These are phyloP conservation scores for Vitis hybrid DNA, from an alignment of 177 flowering plant species.

Conservation along the genomic window DNA sequence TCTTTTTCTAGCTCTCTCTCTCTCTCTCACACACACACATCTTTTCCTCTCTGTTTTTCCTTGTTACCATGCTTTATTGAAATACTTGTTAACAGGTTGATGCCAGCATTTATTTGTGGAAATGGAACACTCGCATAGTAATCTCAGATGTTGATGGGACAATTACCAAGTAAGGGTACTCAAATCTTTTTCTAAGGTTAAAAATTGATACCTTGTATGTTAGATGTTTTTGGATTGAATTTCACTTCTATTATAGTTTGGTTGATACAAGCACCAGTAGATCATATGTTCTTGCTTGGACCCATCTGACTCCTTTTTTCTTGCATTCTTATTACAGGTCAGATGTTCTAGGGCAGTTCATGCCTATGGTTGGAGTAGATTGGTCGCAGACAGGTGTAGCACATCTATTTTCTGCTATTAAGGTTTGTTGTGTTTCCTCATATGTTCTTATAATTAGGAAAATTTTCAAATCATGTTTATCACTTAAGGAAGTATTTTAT, in stretches of 20 bases:
- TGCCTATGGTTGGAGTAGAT: conserved; percentile 96
- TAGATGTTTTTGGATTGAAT: neutral
- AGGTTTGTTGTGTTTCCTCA: conserved; percentile 51
- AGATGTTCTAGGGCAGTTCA: conserved; percentile 96
- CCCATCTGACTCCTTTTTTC: conserved; percentile 17
- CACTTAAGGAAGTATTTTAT: neutral
- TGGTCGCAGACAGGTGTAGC: conserved; percentile 98
- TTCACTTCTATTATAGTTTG: neutral
- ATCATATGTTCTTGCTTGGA: neutral
- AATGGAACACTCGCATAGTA: conserved; percentile 88
- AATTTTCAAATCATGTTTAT: neutral
- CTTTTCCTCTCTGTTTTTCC: neutral
- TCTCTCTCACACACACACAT: neutral
- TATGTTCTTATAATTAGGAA: neutral
- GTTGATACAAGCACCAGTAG: neutral
- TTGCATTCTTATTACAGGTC: conserved; percentile 56
- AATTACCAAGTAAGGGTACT: conserved; percentile 69
- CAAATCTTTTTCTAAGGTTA: neutral
- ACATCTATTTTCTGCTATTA: conserved; percentile 90
- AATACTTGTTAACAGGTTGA: conserved; percentile 63
- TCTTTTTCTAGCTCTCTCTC: neutral
- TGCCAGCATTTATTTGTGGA: conserved; percentile 95
- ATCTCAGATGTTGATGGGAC: conserved; percentile 99
- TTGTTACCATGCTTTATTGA: conserved; percentile 13
- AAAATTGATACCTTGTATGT: too few relatives aligned